phyloP scores from a whole-genome alignment of 2,329 filamentous ascomycete genomes.

The Lasiodiplodia theobromae region DNA sequence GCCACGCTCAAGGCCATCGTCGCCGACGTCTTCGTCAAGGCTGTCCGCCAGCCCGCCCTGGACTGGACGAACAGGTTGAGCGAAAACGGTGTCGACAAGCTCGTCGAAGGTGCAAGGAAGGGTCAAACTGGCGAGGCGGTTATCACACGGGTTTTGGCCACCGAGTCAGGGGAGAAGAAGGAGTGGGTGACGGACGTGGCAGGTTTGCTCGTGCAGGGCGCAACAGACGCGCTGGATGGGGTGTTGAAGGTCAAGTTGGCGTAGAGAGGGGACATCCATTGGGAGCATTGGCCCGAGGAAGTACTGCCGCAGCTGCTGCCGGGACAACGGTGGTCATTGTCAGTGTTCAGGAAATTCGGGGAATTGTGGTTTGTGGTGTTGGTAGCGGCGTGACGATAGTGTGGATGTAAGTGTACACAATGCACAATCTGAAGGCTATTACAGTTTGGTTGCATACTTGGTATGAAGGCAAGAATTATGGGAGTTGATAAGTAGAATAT shows the following conservation, averaged over 20 bases:
- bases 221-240: constrained; percentile 12
- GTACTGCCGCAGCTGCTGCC: background rate
- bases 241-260: constrained; percentile 23
- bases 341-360: background rate
- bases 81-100: background rate
- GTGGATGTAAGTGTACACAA: too few relatives aligned
- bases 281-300: background rate
- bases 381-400: too few relatives aligned
- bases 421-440: too few relatives aligned
- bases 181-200: background rate
- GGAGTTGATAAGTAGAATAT: too few relatives aligned
- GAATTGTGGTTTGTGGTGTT: too few relatives aligned
- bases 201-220: constrained; percentile 9
- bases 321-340: background rate
- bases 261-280: background rate
- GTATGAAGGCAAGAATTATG: too few relatives aligned
- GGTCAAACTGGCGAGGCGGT: constrained; percentile 13
- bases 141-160: background rate
- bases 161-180: background rate
- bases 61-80: constrained; percentile 28
- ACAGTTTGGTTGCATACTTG: too few relatives aligned
- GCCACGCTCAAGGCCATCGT: background rate
- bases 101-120: background rate
- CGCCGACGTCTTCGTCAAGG: constrained; percentile 4
- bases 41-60: constrained; percentile 15